Percentiles rank a stretch among this genome's conserved stretches.
Conservation (phyloP, 768 basidiomycete species). For the Cystoderma amianthinum region DNA sequence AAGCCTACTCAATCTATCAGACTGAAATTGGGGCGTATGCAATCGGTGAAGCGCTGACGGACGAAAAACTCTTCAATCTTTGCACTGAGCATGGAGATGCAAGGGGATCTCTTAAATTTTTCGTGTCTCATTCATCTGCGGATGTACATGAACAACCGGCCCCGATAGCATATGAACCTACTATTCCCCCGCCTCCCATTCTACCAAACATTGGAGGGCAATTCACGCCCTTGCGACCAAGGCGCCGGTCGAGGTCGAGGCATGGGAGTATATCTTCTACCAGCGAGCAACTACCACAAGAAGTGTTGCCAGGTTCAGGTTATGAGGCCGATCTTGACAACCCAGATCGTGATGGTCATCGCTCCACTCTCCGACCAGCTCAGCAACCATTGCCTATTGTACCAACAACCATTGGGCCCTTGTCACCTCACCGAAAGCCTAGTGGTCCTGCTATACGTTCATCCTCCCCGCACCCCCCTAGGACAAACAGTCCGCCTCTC, state of each 20-base stretch:
- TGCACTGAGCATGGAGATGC: conserved; percentile 70
- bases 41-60: conserved; percentile 64
- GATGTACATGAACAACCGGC: conserved; percentile 46
- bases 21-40: conserved; percentile 82
- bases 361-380: conserved; percentile 33
- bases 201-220: conserved; percentile 28
- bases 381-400: conserved; percentile 13
- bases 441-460: conserved; percentile 24
- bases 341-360: conserved; percentile 40
- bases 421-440: conserved; percentile 33
- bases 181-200: conserved; percentile 17
- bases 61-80: conserved; percentile 64
- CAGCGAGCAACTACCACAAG: conserved; percentile 49
- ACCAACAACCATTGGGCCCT: conserved; percentile 15
- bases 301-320: conserved; percentile 53
- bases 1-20: conserved; percentile 73
- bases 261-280: conserved; percentile 69
- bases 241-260: conserved; percentile 47
- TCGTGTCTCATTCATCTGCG: conserved; percentile 64
- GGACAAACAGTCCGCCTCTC: conserved; percentile 28
- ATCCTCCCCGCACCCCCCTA: conserved; percentile 25
- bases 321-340: conserved; percentile 71
- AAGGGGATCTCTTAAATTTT: conserved; percentile 77
- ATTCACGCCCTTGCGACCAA: conserved; percentile 43
- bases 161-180: conserved; percentile 20